Evolutionary conservation across 1,284 basidiomycete species (phyloP), one percentile per base, ranked within the genome.

Genomic region (Apiotrichum gracile): DNA sequence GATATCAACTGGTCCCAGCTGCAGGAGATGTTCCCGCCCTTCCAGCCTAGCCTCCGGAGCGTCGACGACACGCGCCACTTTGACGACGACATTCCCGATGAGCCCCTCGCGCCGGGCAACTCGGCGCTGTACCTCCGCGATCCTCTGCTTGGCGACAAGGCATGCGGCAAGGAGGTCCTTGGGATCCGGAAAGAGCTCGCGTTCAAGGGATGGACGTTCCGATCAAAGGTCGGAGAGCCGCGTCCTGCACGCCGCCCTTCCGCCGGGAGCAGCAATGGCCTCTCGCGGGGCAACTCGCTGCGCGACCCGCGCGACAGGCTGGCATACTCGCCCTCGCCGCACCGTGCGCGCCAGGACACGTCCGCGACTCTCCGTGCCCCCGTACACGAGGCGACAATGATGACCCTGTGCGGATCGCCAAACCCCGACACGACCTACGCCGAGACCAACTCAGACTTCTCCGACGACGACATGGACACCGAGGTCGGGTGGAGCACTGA

Each of bases 41-140:
- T 93, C 78, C 83, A 82, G 55, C 93, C 94, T 17, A 85, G 90
- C 52, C 81, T 97, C 49, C 77, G 70, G 39, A 78, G 82, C 56
- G 85, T 86, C 26, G 87, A 86, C 65, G 90, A 96, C 73, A 94
- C 91, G 25, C 80, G 82, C 60, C 90, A 94, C 73, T 93, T 94
- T 63, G 90, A 93, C 74, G 84, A 88, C 54, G 91, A 93, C 72
- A 97, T 97, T 60, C 89, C 90, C 29, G 77, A 87, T 44, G 88
- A 92, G 85, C 89, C 90, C 51, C 82, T 96, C 33, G 86, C 88
- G 43, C 87, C 91, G 57, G 89, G 89, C 19, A 91, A 91, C 67
- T 88, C 88, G 54, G 85, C 85, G 14, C 82, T 86, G 48, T 83
- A 85, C 47, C 91, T 91, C 24, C 83, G 86, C 59, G 93, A 97